A percentile compares a stretch with the other conserved stretches of the same genome.
Evolutionary conservation across 257 asterid species (phyloP).

Genomic region (Hygrophila difformis): DNA sequence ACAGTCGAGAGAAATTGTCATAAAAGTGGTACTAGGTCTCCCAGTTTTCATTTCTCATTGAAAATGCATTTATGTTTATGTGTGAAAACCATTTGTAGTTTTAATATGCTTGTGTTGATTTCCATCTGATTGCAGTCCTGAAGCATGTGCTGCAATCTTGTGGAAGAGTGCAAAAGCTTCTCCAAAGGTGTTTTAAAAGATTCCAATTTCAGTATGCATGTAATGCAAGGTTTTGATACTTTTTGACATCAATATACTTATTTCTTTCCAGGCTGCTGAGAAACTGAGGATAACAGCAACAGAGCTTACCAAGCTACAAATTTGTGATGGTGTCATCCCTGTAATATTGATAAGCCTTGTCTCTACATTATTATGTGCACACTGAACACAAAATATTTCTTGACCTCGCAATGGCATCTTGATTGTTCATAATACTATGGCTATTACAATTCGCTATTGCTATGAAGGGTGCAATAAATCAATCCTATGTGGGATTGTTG

Average conservation of each 20-base stretch:
- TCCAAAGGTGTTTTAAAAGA: conserved; percentile 54
- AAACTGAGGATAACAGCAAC: conserved; percentile 80
- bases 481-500: not conserved
- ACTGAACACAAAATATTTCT: not conserved
- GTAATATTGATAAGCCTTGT: conserved; percentile 41
- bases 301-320: conserved; percentile 55
- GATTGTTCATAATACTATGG: too few species aligned
- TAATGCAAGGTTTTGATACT: conserved; percentile 14
- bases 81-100: too few species aligned
- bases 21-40: not conserved
- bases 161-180: conserved; percentile 84
- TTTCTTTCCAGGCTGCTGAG: conserved; percentile 83
- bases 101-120: too few species aligned
- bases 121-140: conserved; percentile 70
- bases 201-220: conserved; percentile 9
- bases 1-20: not conserved
- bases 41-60: too few species aligned
- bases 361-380: not conserved
- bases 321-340: conserved; percentile 72
- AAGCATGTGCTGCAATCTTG: conserved; percentile 96
- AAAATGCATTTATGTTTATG: too few species aligned
- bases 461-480: too few species aligned
- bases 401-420: too few species aligned
- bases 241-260: conserved; percentile 22
- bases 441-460: too few species aligned